Evolutionary conservation across 352 stramenopile species (phyloP).

Genomic region (Thraustochytrium striatum): DNA sequence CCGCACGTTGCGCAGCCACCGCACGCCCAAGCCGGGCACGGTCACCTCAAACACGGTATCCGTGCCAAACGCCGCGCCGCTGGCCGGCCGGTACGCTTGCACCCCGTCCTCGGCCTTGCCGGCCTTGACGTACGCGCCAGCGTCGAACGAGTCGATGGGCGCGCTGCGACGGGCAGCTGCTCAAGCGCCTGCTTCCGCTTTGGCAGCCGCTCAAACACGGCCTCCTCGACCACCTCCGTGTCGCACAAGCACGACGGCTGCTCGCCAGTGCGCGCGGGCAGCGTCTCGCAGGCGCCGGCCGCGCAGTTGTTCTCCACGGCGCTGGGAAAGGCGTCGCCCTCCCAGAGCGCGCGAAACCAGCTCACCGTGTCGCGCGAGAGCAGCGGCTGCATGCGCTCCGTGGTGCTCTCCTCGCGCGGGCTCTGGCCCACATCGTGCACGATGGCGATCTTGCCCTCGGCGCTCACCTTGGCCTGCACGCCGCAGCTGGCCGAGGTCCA

Average conservation of each 20-base stretch:
- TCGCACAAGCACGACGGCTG: background rate
- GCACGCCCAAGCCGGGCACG: background rate
- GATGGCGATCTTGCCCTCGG: background rate
- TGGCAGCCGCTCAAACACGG: background rate
- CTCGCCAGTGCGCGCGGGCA: background rate
- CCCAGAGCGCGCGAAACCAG: background rate
- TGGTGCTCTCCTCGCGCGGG: background rate
- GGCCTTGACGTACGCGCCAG: background rate
- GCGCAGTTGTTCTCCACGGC: too few relatives aligned
- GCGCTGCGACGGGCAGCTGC: background rate
- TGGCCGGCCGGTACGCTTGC: background rate
- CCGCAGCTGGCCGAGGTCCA: background rate
- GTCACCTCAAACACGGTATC: conserved; percentile 32
- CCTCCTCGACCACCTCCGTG: background rate
- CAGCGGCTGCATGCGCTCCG: background rate
- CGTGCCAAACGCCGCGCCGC: background rate
- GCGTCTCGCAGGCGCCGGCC: too few relatives aligned
- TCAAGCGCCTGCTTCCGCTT: background rate
- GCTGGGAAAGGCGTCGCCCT: background rate
- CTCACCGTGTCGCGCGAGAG: background rate
- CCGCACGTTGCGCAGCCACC: conserved; percentile 54
- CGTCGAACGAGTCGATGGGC: background rate
- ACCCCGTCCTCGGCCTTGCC: background rate
- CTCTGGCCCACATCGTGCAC: conserved; percentile 16
- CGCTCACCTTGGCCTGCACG: background rate